A percentile compares a stretch with the other conserved stretches of the same genome.
phyloP scores from a whole-genome alignment of 768 basidiomycete species.

The Panus rudis region DNA sequence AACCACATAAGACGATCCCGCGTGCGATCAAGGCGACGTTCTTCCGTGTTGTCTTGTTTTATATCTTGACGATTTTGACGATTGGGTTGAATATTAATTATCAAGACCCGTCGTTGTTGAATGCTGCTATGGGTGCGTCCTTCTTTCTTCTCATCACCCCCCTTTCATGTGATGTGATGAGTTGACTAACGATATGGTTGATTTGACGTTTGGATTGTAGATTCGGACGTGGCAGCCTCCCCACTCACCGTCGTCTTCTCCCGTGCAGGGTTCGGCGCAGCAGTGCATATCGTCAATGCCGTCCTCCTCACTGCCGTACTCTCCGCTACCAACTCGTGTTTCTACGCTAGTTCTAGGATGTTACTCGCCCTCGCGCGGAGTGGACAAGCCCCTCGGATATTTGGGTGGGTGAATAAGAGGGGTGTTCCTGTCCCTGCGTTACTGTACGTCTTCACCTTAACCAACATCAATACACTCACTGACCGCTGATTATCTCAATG shows the following conservation, averaged over 20 bases:
- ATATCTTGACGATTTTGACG: slow-evolving; percentile 54
- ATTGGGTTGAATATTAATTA: slow-evolving; percentile 63
- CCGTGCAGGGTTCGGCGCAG: slow-evolving; percentile 55
- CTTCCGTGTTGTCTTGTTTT: slow-evolving; percentile 59
- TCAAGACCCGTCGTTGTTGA: slow-evolving; percentile 45
- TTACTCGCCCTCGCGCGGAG: slow-evolving; percentile 52
- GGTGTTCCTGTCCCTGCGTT: slow-evolving; percentile 58
- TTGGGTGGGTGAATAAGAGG: slow-evolving; percentile 55
- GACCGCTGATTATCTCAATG: neutral
- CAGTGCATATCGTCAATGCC: slow-evolving; percentile 57
- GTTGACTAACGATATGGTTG: neutral
- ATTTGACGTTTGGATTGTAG: slow-evolving; percentile 22
- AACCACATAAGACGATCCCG: slow-evolving; percentile 57
- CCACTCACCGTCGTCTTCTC: slow-evolving; percentile 60
- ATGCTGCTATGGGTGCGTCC: slow-evolving; percentile 35
- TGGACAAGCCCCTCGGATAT: slow-evolving; percentile 58
- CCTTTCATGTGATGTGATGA: neutral
- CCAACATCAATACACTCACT: slow-evolving; percentile 7
- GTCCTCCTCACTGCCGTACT: slow-evolving; percentile 60
- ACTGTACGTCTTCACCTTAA: slow-evolving; percentile 19
- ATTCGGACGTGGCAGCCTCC: slow-evolving; percentile 46
- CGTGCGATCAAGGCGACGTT: slow-evolving; percentile 63
- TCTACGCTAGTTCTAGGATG: slow-evolving; percentile 61
- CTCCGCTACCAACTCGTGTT: slow-evolving; percentile 59
- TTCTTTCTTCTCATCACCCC: neutral